Percentiles rank a stretch among this genome's conserved stretches.
Conservation (phyloP, 495 filamentous ascomycete genomes). For the Bombardia bombarda region DNA sequence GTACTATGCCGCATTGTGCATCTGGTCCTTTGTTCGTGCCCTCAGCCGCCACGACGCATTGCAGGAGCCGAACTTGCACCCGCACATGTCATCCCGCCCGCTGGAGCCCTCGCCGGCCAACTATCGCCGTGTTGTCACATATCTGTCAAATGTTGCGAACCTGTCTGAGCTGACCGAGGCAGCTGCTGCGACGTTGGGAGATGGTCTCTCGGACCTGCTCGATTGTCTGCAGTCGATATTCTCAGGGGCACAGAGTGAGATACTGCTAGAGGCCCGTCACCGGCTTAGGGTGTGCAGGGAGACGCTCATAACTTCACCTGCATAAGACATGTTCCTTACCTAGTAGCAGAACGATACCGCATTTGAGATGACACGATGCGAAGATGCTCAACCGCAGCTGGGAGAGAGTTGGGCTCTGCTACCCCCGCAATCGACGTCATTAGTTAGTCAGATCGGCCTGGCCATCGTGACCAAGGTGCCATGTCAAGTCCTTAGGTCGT, state of each 20-base stretch:
- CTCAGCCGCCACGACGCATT: constrained; percentile 50
- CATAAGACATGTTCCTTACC: no score
- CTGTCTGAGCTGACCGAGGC: constrained; percentile 29
- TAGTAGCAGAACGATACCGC: no score
- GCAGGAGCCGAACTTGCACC: constrained; percentile 11
- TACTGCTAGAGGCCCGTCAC: constrained; percentile 35
- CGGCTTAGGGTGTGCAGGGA: constrained; percentile 36
- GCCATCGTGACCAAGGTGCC: no score
- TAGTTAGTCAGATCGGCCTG: no score
- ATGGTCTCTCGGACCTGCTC: constrained; percentile 35
- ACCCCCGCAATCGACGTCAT: no score
- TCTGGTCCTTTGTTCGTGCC: constrained; percentile 90
- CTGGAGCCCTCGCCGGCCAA: constrained; percentile 19
- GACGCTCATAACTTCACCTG: no score
- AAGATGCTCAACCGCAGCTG: no score
- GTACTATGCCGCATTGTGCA: constrained; percentile 83
- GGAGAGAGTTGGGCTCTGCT: no score
- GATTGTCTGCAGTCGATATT: constrained; percentile 33
- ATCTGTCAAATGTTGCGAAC: constrained; percentile 33
- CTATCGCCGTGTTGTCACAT: constrained; percentile 27
- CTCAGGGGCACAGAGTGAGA: constrained; percentile 34
- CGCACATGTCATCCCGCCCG: constrained; percentile 6
- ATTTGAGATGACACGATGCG: no score
- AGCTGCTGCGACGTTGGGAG: constrained; percentile 22
- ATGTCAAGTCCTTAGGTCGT: no score